Evolutionary conservation across 1,284 basidiomycete genomes (phyloP), one percentile per base, ranked within the genome.

Genomic region (Tylopilus orsonianus): DNA sequence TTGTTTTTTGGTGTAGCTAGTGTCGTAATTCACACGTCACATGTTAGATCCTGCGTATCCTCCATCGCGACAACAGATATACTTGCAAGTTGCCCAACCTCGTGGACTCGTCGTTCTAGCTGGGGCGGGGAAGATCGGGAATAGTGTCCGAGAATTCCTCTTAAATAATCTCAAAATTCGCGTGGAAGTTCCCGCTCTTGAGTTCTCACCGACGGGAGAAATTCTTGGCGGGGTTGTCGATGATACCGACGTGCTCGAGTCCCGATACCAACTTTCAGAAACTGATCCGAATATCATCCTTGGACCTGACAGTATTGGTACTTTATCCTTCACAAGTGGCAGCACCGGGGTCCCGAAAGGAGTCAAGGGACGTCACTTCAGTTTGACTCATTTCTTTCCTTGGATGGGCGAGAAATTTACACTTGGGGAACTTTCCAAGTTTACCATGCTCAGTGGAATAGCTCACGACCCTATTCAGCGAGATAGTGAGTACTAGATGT

Each of bases 391-490:
- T 70, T 99, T 99, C 79, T 99, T 99, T 83, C 96, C 96, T 3
- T 99, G 97, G 97, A 99, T 99, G 97, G 88, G 89, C 18, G 74
- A 93, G 65, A 77, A 85, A 16, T 99, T 99, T 67, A 85, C 80
- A 3, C 73, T 99, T 37, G 75, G 77, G 34, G 75, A 84, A 48
- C 71, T 79, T 23, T 93, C 90, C 52, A 91, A 86, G 68, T 99
- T 97, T 65, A 99, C 97, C 1, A 99, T 99, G 97, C 80, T 99
- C 22, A 96, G 93, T 61, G 97, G 97, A 33, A 99, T 99, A 52
- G 97, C 97, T 9, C 97, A 99, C 65, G 97, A 99, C 71, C 97
- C 97, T 8, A 98, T 99, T 57, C 97, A 99, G 68, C 85, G 97
- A 57, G 97, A 99, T 65, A 99, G 93, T 96, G 55, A 74, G 92